These are phyloP conservation scores for Diaporthe eres DNA, from an alignment of 2,329 filamentous ascomycete genomes.

Conservation along the genomic window DNA sequence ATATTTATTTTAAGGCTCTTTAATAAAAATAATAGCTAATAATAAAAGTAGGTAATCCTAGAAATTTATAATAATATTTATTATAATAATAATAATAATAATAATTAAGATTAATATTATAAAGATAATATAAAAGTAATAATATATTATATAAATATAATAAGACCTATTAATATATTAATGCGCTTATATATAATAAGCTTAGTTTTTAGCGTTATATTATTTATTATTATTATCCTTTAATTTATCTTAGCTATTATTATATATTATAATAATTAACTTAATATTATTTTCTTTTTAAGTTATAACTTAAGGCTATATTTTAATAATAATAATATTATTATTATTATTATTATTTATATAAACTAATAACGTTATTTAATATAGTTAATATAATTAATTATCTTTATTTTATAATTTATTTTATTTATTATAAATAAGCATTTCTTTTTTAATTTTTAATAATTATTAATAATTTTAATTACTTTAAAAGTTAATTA, in stretches of 20 bases:
- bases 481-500: not conserved
- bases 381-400: too few species aligned
- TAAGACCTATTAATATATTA: not conserved
- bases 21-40: not conserved
- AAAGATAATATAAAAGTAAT: not conserved
- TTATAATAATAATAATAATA: not conserved
- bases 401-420: too few species aligned
- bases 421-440: not conserved
- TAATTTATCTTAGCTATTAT: accelerated
- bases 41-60: not conserved
- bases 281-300: not conserved
- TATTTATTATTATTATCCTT: not conserved
- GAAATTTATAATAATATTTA: not conserved
- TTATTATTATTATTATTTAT: too few species aligned
- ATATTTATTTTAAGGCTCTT: accelerated
- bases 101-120: not conserved
- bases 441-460: not conserved
- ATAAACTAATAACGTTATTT: too few species aligned
- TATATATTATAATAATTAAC: not conserved
- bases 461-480: not conserved
- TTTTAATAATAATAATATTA: not conserved
- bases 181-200: not conserved
- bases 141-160: not conserved
- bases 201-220: accelerated
- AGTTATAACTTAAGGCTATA: not conserved